A percentile compares a stretch with the other conserved stretches of the same genome.
phyloP scores from a whole-genome alignment of 140 eudicot species.

The Senecio squalidus region DNA sequence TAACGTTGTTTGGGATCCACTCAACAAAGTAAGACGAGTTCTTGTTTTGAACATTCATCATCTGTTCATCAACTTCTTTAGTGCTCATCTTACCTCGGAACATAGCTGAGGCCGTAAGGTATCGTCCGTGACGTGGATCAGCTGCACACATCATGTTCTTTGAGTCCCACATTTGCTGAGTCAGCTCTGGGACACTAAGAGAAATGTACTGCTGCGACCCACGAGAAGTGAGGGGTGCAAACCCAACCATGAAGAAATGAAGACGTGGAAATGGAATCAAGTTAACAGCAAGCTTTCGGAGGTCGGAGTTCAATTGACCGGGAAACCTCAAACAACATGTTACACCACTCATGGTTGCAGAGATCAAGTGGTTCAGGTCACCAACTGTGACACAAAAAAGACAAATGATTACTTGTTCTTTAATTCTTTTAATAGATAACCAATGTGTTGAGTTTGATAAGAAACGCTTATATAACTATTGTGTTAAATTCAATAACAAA shows the following conservation, averaged over 20 bases:
- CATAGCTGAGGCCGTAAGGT: conserved; percentile 71
- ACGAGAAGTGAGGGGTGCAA: conserved; percentile 77
- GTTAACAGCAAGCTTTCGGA: conserved; percentile 65
- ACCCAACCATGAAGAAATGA: conserved; percentile 81
- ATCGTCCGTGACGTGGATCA: conserved; percentile 80
- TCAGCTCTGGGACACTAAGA: conserved; percentile 65
- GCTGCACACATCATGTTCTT: conserved; percentile 88
- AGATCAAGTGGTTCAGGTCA: conserved; percentile 69
- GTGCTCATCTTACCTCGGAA: conserved; percentile 81
- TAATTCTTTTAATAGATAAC: neutral
- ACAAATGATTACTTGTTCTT: no score
- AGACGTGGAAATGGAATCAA: conserved; percentile 74
- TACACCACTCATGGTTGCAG: conserved; percentile 82
- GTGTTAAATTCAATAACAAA: neutral
- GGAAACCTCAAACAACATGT: conserved; percentile 73
- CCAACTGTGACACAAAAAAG: conserved; percentile 37
- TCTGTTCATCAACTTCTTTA: conserved; percentile 69
- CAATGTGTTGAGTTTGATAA: neutral
- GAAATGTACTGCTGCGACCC: conserved; percentile 66
- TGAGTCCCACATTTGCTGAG: conserved; percentile 85
- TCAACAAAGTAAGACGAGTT: conserved; percentile 81
- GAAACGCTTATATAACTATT: neutral
- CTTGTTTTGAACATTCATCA: conserved; percentile 70
- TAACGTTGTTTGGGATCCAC: conserved; percentile 81
- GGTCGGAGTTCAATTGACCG: conserved; percentile 69